These are phyloP conservation scores for Botryotinia globosa DNA, from an alignment of 2,329 filamentous ascomycete species.

Conservation along the genomic window DNA sequence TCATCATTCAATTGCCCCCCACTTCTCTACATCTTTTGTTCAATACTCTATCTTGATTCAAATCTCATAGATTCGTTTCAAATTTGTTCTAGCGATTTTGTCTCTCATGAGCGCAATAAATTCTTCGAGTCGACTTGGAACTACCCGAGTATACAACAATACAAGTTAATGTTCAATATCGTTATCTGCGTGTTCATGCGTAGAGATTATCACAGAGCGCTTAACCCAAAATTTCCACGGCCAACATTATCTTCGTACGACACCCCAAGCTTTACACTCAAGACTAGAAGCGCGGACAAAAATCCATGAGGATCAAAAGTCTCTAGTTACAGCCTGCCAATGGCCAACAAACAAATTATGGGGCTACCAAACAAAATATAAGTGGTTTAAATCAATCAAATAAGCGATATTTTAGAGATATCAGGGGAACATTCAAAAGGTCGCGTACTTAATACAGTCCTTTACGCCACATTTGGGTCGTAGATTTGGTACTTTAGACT, in stretches of 20 bases:
- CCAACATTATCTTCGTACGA: not conserved
- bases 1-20: not conserved
- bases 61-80: not conserved
- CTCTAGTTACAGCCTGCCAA: not conserved
- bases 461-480: not conserved
- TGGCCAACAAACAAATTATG: conserved; percentile 1
- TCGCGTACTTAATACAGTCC: not conserved
- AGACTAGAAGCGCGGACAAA: not conserved
- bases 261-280: not conserved
- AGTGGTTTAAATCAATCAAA: not conserved
- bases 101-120: not conserved
- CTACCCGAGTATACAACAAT: not conserved
- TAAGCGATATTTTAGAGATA: not conserved
- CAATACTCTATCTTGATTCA: not conserved
- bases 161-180: not conserved
- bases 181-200: no score
- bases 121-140: not conserved
- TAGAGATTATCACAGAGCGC: not conserved
- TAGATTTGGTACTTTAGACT: not conserved
- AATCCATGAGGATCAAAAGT: not conserved
- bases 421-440: not conserved
- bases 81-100: not conserved
- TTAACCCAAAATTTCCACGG: not conserved
- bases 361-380: not conserved
- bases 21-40: not conserved